These are phyloP conservation scores for Rosa lucieae DNA, from an alignment of 306 rosid species.

Conservation along the genomic window DNA sequence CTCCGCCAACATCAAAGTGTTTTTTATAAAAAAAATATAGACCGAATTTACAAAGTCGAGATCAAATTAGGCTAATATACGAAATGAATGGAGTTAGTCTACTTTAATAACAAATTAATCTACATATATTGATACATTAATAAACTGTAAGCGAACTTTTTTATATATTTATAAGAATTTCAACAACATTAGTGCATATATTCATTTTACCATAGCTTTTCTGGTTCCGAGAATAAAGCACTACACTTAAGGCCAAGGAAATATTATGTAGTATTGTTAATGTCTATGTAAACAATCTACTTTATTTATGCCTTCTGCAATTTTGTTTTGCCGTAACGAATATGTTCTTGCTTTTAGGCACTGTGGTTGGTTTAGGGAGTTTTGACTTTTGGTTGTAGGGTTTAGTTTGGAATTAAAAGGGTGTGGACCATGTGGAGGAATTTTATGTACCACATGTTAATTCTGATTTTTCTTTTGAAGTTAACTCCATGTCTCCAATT, in stretches of 20 bases:
- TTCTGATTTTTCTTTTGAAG: background rate
- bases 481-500: background rate
- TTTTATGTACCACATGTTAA: slow-evolving; percentile 18
- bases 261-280: background rate
- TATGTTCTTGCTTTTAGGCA: slow-evolving; percentile 18
- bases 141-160: too few species aligned
- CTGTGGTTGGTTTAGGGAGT: slow-evolving; percentile 17
- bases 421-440: slow-evolving; percentile 13
- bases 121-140: too few species aligned
- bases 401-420: background rate
- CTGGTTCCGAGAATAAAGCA: background rate
- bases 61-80: too few species aligned
- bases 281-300: background rate
- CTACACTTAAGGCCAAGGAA: background rate
- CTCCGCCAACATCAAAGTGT: background rate
- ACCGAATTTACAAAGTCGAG: too few species aligned
- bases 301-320: slow-evolving; percentile 8
- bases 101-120: background rate
- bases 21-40: background rate
- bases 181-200: background rate
- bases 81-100: too few species aligned
- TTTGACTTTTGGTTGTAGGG: slow-evolving; percentile 10
- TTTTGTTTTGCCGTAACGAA: slow-evolving; percentile 7
- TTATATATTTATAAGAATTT: too few species aligned
- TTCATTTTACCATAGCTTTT: background rate